Percentiles rank a stretch among this genome's conserved stretches.
phyloP scores from a whole-genome alignment of 306 rosid species.

The Morella rubra region DNA sequence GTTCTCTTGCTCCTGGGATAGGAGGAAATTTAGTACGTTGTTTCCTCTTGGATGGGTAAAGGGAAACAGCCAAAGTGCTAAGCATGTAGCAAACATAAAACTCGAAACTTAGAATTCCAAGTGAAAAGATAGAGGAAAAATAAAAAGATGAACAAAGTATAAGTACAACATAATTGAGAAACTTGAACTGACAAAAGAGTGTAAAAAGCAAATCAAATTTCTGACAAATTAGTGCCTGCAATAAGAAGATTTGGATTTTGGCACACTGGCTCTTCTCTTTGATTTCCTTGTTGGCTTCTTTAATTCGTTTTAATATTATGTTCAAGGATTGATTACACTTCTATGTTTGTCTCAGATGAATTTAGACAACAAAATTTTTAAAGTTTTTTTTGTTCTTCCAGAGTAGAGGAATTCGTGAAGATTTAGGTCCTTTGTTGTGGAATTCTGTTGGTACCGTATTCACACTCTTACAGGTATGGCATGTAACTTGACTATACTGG shows the following conservation, averaged over 20 bases:
- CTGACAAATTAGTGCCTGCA: no score
- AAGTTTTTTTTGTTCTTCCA: conserved; percentile 4
- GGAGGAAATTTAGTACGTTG: neutral
- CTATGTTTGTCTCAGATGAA: neutral
- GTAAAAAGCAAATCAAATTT: neutral
- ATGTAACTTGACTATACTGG: neutral
- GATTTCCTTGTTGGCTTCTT: neutral
- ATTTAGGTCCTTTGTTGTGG: conserved; percentile 46
- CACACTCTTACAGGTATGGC: conserved; percentile 36
- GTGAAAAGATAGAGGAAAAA: neutral
- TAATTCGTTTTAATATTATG: neutral
- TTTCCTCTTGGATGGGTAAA: neutral
- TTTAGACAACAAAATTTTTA: neutral
- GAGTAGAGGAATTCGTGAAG: conserved; percentile 26
- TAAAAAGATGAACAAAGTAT: neutral
- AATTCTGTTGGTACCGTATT: conserved; percentile 31
- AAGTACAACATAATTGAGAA: neutral
- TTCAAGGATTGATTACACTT: neutral
- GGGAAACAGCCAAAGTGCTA: neutral
- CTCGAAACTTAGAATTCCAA: neutral
- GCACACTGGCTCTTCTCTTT: neutral
- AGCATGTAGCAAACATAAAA: neutral
- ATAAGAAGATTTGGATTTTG: no score
- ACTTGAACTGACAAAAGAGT: neutral
- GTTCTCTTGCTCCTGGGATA: no score